Percentiles rank a stretch among this genome's conserved stretches.
phyloP scores from a whole-genome alignment of 225 moss, liverwort and hornwort species.

The Pleurozium schreberi region DNA sequence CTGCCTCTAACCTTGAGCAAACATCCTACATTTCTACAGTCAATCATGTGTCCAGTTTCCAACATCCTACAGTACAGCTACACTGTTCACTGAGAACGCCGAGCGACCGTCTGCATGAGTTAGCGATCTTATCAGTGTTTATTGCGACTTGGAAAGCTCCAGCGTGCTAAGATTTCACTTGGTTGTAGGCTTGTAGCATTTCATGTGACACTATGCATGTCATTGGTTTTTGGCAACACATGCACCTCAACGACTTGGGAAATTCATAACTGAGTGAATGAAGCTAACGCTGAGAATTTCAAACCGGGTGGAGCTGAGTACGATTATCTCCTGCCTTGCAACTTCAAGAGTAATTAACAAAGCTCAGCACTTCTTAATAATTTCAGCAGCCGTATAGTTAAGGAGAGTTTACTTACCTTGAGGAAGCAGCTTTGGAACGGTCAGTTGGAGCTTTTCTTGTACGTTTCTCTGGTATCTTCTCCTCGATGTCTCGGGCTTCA shows the following conservation, averaged over 20 bases:
- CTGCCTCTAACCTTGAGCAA: not conserved
- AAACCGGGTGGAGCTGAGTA: not conserved
- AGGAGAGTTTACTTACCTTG: not conserved
- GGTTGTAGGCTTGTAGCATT: not conserved
- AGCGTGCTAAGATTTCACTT: not conserved
- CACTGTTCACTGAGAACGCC: not conserved
- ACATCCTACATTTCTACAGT: not conserved
- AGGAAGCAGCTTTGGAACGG: not conserved
- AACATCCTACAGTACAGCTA: not conserved
- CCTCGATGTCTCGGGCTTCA: too few relatives aligned
- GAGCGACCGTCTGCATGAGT: not conserved
- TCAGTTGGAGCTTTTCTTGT: not conserved
- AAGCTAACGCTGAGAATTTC: not conserved
- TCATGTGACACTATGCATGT: not conserved
- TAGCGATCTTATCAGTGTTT: not conserved
- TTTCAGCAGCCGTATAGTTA: not conserved
- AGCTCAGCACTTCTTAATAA: not conserved
- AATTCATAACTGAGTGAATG: not conserved
- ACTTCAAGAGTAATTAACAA: too few relatives aligned
- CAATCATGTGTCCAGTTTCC: not conserved
- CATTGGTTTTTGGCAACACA: not conserved
- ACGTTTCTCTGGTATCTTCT: not conserved
- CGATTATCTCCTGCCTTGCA: too few relatives aligned
- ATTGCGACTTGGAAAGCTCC: too few relatives aligned
- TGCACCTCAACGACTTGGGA: too few relatives aligned